These are phyloP conservation scores for Fusarium anguioides DNA, from an alignment of 2,329 filamentous ascomycete genomes.

Conservation along the genomic window DNA sequence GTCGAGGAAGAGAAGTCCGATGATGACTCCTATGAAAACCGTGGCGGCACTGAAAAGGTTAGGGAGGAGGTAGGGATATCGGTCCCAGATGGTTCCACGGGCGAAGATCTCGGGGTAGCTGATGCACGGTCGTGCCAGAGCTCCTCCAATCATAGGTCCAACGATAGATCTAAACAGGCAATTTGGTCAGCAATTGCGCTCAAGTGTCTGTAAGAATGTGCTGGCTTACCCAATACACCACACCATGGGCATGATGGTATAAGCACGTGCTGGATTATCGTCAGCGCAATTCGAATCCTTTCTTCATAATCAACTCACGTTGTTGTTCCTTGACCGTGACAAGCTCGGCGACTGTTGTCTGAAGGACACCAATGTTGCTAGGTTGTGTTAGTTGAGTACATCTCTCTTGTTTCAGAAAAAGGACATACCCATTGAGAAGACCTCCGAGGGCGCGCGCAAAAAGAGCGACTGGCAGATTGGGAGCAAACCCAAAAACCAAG, in stretches of 20 bases:
- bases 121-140: constrained; percentile 85
- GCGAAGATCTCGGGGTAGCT: constrained; percentile 82
- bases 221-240: constrained; percentile 87
- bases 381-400: constrained; percentile 27
- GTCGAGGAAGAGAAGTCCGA: constrained; percentile 89
- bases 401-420: not conserved
- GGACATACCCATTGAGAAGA: constrained; percentile 86
- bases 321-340: constrained; percentile 95
- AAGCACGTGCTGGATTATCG: constrained; percentile 76
- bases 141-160: constrained; percentile 90
- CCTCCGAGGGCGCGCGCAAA: constrained; percentile 90
- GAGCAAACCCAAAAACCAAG: constrained; percentile 89
- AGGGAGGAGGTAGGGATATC: constrained; percentile 89
- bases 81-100: constrained; percentile 81
- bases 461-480: constrained; percentile 83
- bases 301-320: constrained; percentile 63
- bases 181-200: constrained; percentile 39
- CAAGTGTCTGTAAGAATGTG: not conserved
- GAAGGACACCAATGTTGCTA: constrained; percentile 92
- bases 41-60: constrained; percentile 91
- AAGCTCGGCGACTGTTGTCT: constrained; percentile 94
- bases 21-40: constrained; percentile 77
- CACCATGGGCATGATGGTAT: constrained; percentile 97
- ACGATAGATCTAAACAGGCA: constrained; percentile 77
- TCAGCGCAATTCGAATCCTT: constrained; percentile 40